Percentiles rank a stretch among this genome's conserved stretches.
phyloP scores from a whole-genome alignment of 805 yeast species.

The Kodamaea leandrae region DNA sequence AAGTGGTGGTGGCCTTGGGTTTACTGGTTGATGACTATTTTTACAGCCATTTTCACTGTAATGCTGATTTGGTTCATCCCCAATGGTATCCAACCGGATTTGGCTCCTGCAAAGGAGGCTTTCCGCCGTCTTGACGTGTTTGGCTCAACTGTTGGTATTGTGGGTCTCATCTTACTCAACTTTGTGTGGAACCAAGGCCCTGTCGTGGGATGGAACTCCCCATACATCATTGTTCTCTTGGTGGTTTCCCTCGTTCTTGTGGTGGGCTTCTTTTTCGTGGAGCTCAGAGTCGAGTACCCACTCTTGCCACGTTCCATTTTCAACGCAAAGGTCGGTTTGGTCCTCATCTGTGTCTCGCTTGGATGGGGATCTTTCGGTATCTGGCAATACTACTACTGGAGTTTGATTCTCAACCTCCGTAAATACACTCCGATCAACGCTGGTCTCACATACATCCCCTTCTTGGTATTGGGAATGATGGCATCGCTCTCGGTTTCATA shows the following conservation, averaged over 20 bases:
- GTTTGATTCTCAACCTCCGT: slow-evolving; percentile 50
- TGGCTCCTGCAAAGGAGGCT: slow-evolving; percentile 12
- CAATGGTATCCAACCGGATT: slow-evolving; percentile 6
- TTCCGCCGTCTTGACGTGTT: slow-evolving; percentile 18
- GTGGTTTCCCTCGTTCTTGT: slow-evolving; percentile 47
- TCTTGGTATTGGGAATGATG: slow-evolving; percentile 49
- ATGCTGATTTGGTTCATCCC: slow-evolving; percentile 33
- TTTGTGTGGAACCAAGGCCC: slow-evolving; percentile 79
- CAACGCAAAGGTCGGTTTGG: slow-evolving; percentile 44
- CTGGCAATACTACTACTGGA: slow-evolving; percentile 65
- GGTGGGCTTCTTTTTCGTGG: slow-evolving; percentile 46
- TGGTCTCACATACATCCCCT: slow-evolving; percentile 44
- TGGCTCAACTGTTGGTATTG: slow-evolving; percentile 57
- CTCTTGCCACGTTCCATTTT: slow-evolving; percentile 52
- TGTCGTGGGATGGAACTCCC: slow-evolving; percentile 59
- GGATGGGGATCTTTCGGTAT: slow-evolving; percentile 83
- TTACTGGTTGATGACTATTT: slow-evolving; percentile 48
- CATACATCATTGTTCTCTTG: slow-evolving; percentile 57
- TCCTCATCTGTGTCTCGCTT: slow-evolving; percentile 49
- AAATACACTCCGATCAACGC: slow-evolving; percentile 35
- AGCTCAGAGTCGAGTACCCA: slow-evolving; percentile 47
- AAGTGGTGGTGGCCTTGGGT: slow-evolving; percentile 61
- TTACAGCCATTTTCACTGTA: slow-evolving; percentile 29
- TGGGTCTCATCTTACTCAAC: slow-evolving; percentile 60
- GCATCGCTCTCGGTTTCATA: slow-evolving; percentile 55